A percentile compares a stretch with the other conserved stretches of the same genome.
phyloP scores from a whole-genome alignment of 805 yeast genomes.

The Pichia sporocuriosa region DNA sequence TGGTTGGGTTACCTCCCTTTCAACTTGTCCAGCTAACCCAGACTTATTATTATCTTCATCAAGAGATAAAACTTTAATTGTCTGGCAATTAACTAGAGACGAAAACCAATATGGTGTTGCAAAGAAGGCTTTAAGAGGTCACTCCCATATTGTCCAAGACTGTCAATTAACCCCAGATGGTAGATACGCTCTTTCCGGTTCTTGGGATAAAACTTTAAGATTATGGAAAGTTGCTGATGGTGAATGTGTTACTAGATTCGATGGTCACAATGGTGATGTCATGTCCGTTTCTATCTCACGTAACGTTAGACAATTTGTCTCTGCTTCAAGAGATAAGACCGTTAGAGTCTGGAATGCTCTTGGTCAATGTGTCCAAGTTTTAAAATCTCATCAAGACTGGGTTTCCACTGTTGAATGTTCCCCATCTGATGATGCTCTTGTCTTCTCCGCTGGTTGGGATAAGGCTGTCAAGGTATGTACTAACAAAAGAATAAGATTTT shows the following conservation, averaged over 20 bases:
- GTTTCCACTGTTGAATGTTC: constrained; percentile 97
- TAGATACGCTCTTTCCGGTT: constrained; percentile 94
- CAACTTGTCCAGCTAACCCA: constrained; percentile 97
- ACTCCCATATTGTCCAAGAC: constrained; percentile 98
- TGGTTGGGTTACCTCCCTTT: constrained; percentile 98
- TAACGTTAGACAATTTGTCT: constrained; percentile 95
- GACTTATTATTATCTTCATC: constrained; percentile 97
- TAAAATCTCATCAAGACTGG: constrained; percentile 98
- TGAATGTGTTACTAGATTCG: constrained; percentile 89
- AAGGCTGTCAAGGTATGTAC: constrained; percentile 87
- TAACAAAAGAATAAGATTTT: too few relatives aligned
- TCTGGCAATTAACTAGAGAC: constrained; percentile 95
- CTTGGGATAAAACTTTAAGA: constrained; percentile 99
- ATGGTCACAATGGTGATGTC: constrained; percentile 97
- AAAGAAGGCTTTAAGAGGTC: constrained; percentile 94
- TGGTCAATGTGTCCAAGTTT: constrained; percentile 93
- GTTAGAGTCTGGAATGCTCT: constrained; percentile 99
- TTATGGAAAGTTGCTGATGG: constrained; percentile 96
- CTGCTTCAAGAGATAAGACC: constrained; percentile 99
- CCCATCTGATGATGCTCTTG: constrained; percentile 67
- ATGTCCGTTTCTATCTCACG: constrained; percentile 93
- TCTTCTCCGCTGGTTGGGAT: constrained; percentile 98
- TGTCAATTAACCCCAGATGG: constrained; percentile 97
- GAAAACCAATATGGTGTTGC: constrained; percentile 98
- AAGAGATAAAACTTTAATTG: constrained; percentile 97